phyloP scores from a whole-genome alignment of 163 green algal species.

The Scenedesmus sp. region DNA sequence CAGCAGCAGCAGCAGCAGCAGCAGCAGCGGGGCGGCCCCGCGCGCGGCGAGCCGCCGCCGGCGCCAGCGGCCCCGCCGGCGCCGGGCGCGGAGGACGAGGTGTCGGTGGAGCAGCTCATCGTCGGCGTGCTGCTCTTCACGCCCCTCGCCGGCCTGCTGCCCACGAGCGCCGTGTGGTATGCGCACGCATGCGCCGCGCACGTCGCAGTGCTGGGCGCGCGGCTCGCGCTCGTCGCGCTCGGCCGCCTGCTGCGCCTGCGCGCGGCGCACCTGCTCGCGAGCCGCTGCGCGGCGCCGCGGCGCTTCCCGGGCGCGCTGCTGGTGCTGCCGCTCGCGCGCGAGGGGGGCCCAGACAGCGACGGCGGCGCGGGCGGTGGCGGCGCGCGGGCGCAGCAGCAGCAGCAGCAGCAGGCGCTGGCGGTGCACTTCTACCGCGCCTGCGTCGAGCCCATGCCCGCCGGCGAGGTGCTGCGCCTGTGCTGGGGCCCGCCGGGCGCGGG shows the following conservation, averaged over 20 bases:
- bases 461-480: not conserved
- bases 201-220: not conserved
- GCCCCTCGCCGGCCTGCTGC: slow-evolving; percentile 57
- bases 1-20: slow-evolving; percentile 28
- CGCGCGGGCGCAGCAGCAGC: not conserved
- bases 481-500: not conserved
- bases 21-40: not conserved
- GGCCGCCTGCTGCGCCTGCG: slow-evolving; percentile 34
- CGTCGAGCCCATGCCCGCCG: too few species aligned
- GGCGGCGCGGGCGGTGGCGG: too few species aligned
- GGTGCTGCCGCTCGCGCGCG: slow-evolving; percentile 25
- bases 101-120: slow-evolving; percentile 68
- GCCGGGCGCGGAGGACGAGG: slow-evolving; percentile 40
- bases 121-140: slow-evolving; percentile 71
- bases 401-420: not conserved
- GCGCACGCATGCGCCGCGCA: slow-evolving; percentile 16
- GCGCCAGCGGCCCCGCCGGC: not conserved
- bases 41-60: not conserved
- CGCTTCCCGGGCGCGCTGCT: slow-evolving; percentile 39
- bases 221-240: slow-evolving; percentile 5
- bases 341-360: not conserved
- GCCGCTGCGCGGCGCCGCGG: slow-evolving; percentile 17
- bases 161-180: slow-evolving; percentile 51
- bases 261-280: slow-evolving; percentile 10
- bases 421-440: not conserved